These are phyloP conservation scores for Biscutella laevigata DNA, from an alignment of 441 rosid genomes.

Conservation along the genomic window DNA sequence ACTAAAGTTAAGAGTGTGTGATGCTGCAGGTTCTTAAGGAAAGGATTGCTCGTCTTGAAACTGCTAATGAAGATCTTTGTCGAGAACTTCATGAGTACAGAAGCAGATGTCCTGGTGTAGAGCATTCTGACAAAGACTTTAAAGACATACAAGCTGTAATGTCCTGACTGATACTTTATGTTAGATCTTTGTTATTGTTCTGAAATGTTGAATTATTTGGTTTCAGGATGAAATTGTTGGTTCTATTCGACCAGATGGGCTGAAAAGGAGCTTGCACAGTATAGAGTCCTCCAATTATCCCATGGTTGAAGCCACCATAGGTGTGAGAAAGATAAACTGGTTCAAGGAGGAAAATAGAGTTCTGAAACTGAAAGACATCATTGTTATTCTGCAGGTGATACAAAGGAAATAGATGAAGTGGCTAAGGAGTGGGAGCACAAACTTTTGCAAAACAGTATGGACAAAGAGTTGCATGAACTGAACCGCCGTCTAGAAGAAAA, in stretches of 20 bases:
- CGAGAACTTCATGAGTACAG: slow-evolving; percentile 85
- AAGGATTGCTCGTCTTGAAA: slow-evolving; percentile 90
- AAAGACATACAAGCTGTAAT: slow-evolving; percentile 63
- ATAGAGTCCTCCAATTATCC: slow-evolving; percentile 73
- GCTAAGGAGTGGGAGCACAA: slow-evolving; percentile 97
- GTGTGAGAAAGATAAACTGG: slow-evolving; percentile 26
- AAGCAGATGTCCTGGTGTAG: slow-evolving; percentile 49
- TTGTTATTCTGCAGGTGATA: slow-evolving; percentile 42
- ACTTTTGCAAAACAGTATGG: slow-evolving; percentile 81
- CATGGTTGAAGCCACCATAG: slow-evolving; percentile 62
- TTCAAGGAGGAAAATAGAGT: background rate
- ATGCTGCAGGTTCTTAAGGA: slow-evolving; percentile 67
- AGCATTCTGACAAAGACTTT: slow-evolving; percentile 59
- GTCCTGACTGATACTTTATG: background rate
- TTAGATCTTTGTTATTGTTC: background rate
- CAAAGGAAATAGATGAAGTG: slow-evolving; percentile 75
- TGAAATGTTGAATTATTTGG: slow-evolving; percentile 9
- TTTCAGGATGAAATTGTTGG: slow-evolving; percentile 61
- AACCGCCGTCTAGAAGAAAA: slow-evolving; percentile 87
- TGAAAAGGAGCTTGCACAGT: slow-evolving; percentile 71
- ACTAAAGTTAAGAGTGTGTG: slow-evolving; percentile 1
- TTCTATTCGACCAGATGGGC: slow-evolving; percentile 64
- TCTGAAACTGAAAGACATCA: background rate
- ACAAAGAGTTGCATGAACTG: slow-evolving; percentile 85
- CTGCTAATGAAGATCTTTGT: slow-evolving; percentile 83